Conservation (phyloP, 2,329 filamentous ascomycete species). For the Alternaria sp. region DNA sequence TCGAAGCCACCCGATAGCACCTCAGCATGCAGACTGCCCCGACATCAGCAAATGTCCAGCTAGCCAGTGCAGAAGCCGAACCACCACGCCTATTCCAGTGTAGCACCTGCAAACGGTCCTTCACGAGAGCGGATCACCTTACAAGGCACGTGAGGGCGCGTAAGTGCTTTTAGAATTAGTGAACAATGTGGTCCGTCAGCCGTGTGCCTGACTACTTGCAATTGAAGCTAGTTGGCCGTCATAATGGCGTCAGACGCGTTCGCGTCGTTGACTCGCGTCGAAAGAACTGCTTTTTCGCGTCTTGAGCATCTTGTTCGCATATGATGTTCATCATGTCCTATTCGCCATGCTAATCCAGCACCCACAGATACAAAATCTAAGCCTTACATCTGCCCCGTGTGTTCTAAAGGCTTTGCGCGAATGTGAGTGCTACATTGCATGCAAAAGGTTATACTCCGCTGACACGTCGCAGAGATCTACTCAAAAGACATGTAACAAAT, state of each 20-base stretch:
- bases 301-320: background rate
- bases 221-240: background rate
- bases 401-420: conserved; percentile 56
- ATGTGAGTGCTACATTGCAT: conserved; percentile 39
- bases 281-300: background rate
- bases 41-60: conserved; percentile 9
- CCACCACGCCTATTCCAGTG: conserved; percentile 54
- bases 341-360: conserved; percentile 14
- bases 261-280: background rate
- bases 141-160: conserved; percentile 61
- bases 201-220: background rate
- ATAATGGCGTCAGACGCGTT: background rate
- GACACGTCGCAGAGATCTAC: conserved; percentile 50
- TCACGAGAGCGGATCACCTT: conserved; percentile 61
- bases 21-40: conserved; percentile 27
- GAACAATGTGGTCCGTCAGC: background rate
- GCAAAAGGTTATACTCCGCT: background rate
- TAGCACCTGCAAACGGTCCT: conserved; percentile 59
- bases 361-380: conserved; percentile 50
- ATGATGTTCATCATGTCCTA: background rate
- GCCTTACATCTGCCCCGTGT: conserved; percentile 54
- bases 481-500: conserved; percentile 59
- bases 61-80: conserved; percentile 24
- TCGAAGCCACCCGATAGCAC: conserved; percentile 10
- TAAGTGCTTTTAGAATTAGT: conserved; percentile 24